phyloP scores from a whole-genome alignment of 164 flowering plant species.

The Piper longum region DNA sequence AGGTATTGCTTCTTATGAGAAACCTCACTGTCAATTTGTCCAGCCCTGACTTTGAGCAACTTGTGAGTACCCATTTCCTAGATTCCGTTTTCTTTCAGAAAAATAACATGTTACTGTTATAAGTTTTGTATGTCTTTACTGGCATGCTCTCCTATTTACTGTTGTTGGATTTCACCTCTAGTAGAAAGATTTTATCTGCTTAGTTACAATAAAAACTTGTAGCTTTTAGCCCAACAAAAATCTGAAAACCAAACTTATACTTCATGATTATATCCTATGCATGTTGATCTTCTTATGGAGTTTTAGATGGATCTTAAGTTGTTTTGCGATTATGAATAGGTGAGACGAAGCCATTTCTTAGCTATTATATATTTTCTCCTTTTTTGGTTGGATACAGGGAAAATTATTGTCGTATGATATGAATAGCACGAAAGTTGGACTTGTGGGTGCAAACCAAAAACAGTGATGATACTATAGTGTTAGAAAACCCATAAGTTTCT shows the following conservation, averaged over 20 bases:
- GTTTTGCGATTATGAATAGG: background rate
- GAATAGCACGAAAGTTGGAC: background rate
- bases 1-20: slow-evolving; percentile 75
- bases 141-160: background rate
- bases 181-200: background rate
- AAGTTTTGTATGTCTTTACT: too few species aligned
- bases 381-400: background rate
- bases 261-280: too few species aligned
- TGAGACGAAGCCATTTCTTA: background rate
- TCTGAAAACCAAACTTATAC: too few species aligned
- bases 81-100: background rate
- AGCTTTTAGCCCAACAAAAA: too few species aligned
- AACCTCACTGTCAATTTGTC: slow-evolving; percentile 73
- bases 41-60: slow-evolving; percentile 79
- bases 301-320: background rate
- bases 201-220: background rate
- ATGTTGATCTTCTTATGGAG: too few species aligned
- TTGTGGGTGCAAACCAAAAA: slow-evolving; percentile 3
- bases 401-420: too few species aligned
- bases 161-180: background rate
- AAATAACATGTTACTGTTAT: too few species aligned
- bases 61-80: slow-evolving; percentile 32
- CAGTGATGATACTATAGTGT: background rate
- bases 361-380: too few species aligned
- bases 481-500: too few species aligned